Evolutionary conservation across 139 green algal species (phyloP).

Genomic region (Auxenochlorella protothecoides): DNA sequence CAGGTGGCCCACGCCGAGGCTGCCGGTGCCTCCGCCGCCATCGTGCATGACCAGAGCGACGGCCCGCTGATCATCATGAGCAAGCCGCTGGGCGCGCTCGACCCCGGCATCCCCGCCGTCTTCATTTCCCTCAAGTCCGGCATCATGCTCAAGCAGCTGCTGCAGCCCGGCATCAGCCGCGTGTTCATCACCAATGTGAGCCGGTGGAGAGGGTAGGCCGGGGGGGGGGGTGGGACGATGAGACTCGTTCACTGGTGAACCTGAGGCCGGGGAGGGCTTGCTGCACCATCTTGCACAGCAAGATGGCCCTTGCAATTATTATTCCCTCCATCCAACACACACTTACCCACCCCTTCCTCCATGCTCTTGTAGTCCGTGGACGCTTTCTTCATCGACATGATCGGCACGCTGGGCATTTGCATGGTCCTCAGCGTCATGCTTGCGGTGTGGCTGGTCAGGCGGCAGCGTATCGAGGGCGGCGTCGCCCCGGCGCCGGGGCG

Average conservation of each 20-base stretch:
- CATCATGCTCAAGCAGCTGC: slow-evolving; percentile 49
- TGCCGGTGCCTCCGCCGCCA: slow-evolving; percentile 57
- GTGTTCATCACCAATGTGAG: not conserved
- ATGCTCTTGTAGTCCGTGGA: slow-evolving; percentile 42
- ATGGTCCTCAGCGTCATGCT: not conserved
- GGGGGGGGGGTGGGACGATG: not conserved
- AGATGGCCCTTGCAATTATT: no score
- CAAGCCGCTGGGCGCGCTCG: slow-evolving; percentile 39
- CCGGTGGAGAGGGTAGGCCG: slow-evolving; percentile 8
- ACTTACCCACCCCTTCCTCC: not conserved
- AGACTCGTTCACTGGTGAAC: no score
- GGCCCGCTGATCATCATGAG: slow-evolving; percentile 72
- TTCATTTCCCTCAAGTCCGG: slow-evolving; percentile 62
- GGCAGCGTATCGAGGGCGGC: slow-evolving; percentile 20
- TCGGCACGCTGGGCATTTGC: slow-evolving; percentile 36
- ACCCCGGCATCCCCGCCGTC: slow-evolving; percentile 61
- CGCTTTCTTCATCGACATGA: slow-evolving; percentile 50
- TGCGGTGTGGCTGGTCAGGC: slow-evolving; percentile 52
- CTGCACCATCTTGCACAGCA: no score
- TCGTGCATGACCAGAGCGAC: slow-evolving; percentile 63
- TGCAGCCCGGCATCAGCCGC: slow-evolving; percentile 10
- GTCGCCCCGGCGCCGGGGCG: not conserved
- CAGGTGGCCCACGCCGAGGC: slow-evolving; percentile 57
- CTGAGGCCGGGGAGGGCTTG: no score
- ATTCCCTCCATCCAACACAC: no score